Evolutionary conservation across 2,329 filamentous ascomycete genomes (phyloP).

Genomic region (Aspergillus hiratsukae): DNA sequence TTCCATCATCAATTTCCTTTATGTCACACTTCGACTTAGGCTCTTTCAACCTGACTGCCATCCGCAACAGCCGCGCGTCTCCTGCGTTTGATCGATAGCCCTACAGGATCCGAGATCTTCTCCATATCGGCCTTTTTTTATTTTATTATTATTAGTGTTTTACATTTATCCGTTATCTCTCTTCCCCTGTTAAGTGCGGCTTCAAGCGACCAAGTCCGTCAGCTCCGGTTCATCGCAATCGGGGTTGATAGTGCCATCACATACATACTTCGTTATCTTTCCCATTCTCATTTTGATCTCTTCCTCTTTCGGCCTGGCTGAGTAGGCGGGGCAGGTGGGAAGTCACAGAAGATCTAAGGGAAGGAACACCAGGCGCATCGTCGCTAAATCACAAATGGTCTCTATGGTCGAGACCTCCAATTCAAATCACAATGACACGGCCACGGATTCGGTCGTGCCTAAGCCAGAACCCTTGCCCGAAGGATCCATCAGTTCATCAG

Average conservation of each 20-base stretch:
- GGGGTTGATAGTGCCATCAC: conserved; percentile 1
- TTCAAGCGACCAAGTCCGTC: conserved; percentile 2
- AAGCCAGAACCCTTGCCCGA: conserved; percentile 41
- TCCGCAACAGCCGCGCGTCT: conserved; percentile 35
- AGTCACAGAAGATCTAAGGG: conserved; percentile 3
- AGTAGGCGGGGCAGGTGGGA: conserved; percentile 9
- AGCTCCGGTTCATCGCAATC: not conserved
- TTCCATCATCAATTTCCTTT: conserved; percentile 35
- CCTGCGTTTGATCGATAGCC: conserved; percentile 21
- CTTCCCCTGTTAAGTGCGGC: not conserved
- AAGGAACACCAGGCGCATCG: conserved; percentile 2
- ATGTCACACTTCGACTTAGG: conserved; percentile 27
- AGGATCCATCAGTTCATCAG: conserved; percentile 41
- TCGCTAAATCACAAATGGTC: conserved; percentile 34
- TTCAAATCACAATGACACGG: conserved; percentile 37
- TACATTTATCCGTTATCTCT: conserved; percentile 1
- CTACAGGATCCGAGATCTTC: conserved; percentile 7
- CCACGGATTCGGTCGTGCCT: conserved; percentile 38
- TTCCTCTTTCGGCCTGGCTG: not conserved
- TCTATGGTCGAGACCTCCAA: conserved; percentile 40
- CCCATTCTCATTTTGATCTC: conserved; percentile 1
- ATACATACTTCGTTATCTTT: conserved; percentile 1
- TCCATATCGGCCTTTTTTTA: conserved; percentile 9
- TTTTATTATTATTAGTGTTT: conserved; percentile 13
- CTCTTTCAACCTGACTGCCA: conserved; percentile 19